Evolutionary conservation across 1,284 basidiomycete genomes (phyloP).

Genomic region (Ceratobasidium theobromae): DNA sequence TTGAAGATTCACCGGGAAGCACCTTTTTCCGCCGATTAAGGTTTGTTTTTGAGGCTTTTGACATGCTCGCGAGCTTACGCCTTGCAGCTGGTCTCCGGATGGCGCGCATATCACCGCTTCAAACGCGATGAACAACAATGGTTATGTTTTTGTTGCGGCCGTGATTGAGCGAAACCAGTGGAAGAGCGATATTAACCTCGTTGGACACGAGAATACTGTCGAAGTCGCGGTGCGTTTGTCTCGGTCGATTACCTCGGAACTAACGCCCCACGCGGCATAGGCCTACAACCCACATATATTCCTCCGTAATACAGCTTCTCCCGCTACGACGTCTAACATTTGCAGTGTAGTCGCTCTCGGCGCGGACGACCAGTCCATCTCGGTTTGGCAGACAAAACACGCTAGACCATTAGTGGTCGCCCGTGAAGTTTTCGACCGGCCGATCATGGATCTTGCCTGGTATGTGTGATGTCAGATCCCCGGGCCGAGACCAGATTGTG

Average conservation of each 20-base stretch:
- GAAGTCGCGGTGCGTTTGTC: constrained; percentile 76
- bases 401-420: constrained; percentile 89
- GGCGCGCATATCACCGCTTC: constrained; percentile 97
- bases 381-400: constrained; percentile 91
- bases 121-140: constrained; percentile 93
- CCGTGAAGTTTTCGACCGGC: constrained; percentile 90
- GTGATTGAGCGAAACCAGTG: constrained; percentile 87
- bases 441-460: constrained; percentile 96
- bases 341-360: constrained; percentile 82
- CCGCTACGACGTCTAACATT: constrained; percentile 73
- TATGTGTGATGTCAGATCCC: constrained; percentile 46
- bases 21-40: constrained; percentile 93
- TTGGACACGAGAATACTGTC: constrained; percentile 98
- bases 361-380: constrained; percentile 84
- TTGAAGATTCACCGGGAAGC: constrained; percentile 89
- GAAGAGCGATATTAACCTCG: constrained; percentile 88
- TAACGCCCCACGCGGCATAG: constrained; percentile 46
- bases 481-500: neutral
- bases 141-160: constrained; percentile 95
- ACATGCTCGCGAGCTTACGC: constrained; percentile 12
- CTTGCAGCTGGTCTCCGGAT: constrained; percentile 91
- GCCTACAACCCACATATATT: constrained; percentile 93
- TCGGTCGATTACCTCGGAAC: constrained; percentile 36
- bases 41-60: constrained; percentile 48
- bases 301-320: constrained; percentile 65